These are phyloP conservation scores for Globisporangium cylindrosporum DNA, from an alignment of 352 stramenopile species.

Conservation along the genomic window DNA sequence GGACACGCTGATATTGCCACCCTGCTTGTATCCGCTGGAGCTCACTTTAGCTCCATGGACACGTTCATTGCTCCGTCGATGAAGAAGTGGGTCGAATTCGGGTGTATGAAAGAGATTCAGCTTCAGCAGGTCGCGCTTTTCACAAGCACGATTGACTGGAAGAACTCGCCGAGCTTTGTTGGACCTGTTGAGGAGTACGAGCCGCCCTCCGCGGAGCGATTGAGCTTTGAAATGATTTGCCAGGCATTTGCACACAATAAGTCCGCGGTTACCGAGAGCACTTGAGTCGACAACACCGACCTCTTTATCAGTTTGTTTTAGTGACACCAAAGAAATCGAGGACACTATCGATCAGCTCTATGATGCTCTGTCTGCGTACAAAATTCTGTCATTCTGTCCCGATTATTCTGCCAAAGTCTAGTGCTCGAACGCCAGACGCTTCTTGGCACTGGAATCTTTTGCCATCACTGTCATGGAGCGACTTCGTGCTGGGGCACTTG, in stretches of 20 bases:
- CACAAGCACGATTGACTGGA: neutral
- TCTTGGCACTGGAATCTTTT: slow-evolving; percentile 29
- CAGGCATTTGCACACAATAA: slow-evolving; percentile 12
- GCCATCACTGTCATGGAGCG: slow-evolving; percentile 36
- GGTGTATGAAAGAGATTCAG: slow-evolving; percentile 31
- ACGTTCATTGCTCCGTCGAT: slow-evolving; percentile 48
- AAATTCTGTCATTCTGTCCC: neutral
- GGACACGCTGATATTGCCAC: slow-evolving; percentile 34
- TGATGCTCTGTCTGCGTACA: neutral
- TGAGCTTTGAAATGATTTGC: slow-evolving; percentile 26
- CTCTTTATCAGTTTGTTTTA: neutral
- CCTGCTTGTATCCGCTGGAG: slow-evolving; percentile 39
- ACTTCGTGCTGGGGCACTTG: slow-evolving; percentile 22
- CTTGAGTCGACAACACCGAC: neutral
- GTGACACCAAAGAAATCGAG: neutral
- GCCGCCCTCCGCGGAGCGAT: neutral
- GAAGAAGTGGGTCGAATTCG: slow-evolving; percentile 66
- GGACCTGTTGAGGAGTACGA: slow-evolving; percentile 33
- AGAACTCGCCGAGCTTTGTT: slow-evolving; percentile 18
- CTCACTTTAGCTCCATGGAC: slow-evolving; percentile 48
- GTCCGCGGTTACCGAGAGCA: neutral
- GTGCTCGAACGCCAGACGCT: slow-evolving; percentile 29
- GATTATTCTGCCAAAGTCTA: slow-evolving; percentile 9
- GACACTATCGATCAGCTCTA: neutral
- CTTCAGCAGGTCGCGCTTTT: slow-evolving; percentile 8